These are phyloP conservation scores for Microstegium vimineum DNA, from an alignment of 176 grass and related monocot species.

Conservation along the genomic window DNA sequence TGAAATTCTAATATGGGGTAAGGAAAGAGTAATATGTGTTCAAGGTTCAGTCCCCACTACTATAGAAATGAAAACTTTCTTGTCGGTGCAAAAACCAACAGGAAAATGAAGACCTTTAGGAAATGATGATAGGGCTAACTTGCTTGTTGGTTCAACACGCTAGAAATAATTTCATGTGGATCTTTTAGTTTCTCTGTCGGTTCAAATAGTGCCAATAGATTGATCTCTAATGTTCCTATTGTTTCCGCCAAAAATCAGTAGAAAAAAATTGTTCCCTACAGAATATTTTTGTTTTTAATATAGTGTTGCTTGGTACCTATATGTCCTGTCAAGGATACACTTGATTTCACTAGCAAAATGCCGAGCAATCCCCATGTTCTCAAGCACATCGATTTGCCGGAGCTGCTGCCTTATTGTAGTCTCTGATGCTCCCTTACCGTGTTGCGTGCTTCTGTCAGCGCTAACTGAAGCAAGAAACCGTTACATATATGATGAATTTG, in stretches of 20 bases:
- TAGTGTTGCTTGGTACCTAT: conserved; percentile 19
- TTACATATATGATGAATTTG: neutral
- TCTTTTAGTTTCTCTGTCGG: too few species aligned
- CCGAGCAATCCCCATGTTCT: conserved; percentile 50
- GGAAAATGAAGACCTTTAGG: neutral
- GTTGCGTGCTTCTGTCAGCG: neutral
- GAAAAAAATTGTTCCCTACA: neutral
- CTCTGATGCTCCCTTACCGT: neutral
- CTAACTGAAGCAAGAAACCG: neutral
- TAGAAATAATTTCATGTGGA: too few species aligned
- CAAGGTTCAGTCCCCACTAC: neutral
- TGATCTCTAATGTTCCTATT: neutral
- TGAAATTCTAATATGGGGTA: neutral
- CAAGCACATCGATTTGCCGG: conserved; percentile 42
- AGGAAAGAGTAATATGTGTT: too few species aligned
- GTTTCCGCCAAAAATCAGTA: neutral
- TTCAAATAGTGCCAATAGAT: neutral
- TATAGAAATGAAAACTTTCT: neutral
- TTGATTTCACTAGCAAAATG: conserved; percentile 54
- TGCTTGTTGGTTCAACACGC: too few species aligned
- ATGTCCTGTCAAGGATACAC: conserved; percentile 46
- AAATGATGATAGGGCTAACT: neutral
- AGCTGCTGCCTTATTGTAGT: neutral
- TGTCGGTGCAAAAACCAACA: neutral
- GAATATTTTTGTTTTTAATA: neutral